Percentiles rank a stretch among this genome's conserved stretches.
These are phyloP conservation scores for Artemisia annua DNA, from an alignment of 129 eudicot genomes.

Conservation along the genomic window DNA sequence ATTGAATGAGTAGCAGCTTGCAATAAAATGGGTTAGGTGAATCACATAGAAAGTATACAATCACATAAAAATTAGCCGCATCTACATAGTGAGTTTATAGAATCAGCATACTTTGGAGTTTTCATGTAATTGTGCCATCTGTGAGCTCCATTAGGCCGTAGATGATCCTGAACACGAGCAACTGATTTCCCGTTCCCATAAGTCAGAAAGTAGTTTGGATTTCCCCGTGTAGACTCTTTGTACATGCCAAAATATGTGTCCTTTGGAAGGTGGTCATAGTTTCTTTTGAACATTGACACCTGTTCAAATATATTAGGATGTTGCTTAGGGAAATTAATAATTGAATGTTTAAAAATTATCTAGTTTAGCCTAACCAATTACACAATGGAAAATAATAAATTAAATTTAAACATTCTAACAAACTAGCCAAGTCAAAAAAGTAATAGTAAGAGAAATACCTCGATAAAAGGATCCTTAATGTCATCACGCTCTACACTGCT, in stretches of 20 bases:
- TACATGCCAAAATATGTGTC: conserved; percentile 89
- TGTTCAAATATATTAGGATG: conserved; percentile 17
- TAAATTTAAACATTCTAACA: neutral
- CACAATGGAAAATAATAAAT: neutral
- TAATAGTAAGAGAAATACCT: conserved; percentile 43
- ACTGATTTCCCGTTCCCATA: conserved; percentile 94
- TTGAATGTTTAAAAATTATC: neutral
- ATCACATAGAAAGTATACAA: neutral
- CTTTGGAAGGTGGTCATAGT: conserved; percentile 85
- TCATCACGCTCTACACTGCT: conserved; percentile 92
- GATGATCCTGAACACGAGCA: conserved; percentile 92
- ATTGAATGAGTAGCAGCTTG: no score
- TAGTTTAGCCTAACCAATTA: conserved; percentile 4
- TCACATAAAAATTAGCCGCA: conserved; percentile 3
- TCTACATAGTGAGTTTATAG: conserved; percentile 5
- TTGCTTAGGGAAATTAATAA: neutral
- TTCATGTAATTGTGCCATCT: conserved; percentile 99
- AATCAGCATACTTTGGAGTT: conserved; percentile 68
- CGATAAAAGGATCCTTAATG: conserved; percentile 79
- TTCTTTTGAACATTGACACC: conserved; percentile 96
- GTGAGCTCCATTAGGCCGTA: conserved; percentile 96
- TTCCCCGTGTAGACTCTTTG: conserved; percentile 92
- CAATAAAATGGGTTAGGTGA: neutral
- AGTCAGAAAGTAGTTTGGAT: conserved; percentile 91
- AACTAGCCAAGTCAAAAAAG: neutral